phyloP scores from a whole-genome alignment of 2,329 filamentous ascomycete genomes.

The Diaporthe amygdali region DNA sequence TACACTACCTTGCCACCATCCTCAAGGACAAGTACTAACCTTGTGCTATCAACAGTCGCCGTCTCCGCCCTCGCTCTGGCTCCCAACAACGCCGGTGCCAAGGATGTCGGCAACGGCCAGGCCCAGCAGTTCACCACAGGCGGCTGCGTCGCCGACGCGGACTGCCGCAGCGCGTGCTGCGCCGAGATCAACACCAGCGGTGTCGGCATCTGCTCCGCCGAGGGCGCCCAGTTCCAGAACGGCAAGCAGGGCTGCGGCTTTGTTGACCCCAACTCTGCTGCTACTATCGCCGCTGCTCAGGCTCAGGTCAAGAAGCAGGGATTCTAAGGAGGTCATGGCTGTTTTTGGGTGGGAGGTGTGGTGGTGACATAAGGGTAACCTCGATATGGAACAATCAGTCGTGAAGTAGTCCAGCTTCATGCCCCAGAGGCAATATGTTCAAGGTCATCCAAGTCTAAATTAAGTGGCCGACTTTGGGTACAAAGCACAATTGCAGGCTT shows the following conservation, averaged over 20 bases:
- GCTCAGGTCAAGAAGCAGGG: conserved; percentile 38
- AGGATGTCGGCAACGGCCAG: conserved; percentile 35
- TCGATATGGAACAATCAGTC: too few relatives aligned
- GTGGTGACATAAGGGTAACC: not conserved
- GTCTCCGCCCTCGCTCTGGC: conserved; percentile 33
- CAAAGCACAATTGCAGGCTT: too few relatives aligned
- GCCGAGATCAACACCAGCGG: conserved; percentile 33
- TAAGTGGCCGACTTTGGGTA: too few relatives aligned
- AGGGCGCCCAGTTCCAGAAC: conserved; percentile 37
- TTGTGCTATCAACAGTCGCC: conserved; percentile 28
- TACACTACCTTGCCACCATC: not conserved
- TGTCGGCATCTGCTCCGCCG: conserved; percentile 38
- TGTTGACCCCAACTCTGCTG: conserved; percentile 35
- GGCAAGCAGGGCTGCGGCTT: conserved; percentile 41
- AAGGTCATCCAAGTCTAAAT: too few relatives aligned
- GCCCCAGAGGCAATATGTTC: too few relatives aligned
- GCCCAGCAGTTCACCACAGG: conserved; percentile 39
- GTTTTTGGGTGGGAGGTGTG: not conserved
- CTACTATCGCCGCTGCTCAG: conserved; percentile 37
- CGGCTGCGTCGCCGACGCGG: conserved; percentile 37
- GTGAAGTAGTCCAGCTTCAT: too few relatives aligned
- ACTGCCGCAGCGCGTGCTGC: conserved; percentile 36
- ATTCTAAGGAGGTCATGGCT: conserved; percentile 28
- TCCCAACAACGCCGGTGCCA: conserved; percentile 38
- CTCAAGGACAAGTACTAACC: not conserved